Base-by-base conservation (phyloP, 2,329 filamentous ascomycete species). In the Tolypocladium tropicale region DNA sequence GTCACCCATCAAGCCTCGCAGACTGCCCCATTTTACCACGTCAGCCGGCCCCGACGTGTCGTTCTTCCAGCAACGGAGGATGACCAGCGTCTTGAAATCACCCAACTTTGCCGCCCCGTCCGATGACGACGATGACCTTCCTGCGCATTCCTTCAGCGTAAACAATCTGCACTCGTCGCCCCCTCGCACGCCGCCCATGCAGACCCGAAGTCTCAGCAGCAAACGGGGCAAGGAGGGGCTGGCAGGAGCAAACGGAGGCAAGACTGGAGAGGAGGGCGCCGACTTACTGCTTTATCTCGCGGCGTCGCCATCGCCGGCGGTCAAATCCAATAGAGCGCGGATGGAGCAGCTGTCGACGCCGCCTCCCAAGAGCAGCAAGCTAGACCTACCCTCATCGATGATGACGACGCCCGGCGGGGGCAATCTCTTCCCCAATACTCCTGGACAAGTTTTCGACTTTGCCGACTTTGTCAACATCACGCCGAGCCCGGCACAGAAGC, bases 391-490 rank as follows among this genome's bases (percentile, higher is more conserved):
- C 25, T 95, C 84, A 56, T 95, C 86, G 30, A 90, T 93, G 82
- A 93, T 94, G 89, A 87, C 83, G n/a, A 94, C 90, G 12, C 89
- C 89, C 2, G 84, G 85, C 54, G 86, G 85, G 43, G 81, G 82
- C 59, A 87, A 84, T 65, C 71, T 86, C 51, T 83, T 85, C 65
- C 83, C 88, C 53, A 85, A 83, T 60, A 97, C 93, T 1, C 93
- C 93, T 0, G 86, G 86, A 18, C 88, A 92, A 67, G 75, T 72
- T 52, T 95, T 97, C 72, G 95, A 97, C 74, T 95, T 97, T 74
- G 84, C 91, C 54, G 94, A 99, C 68, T 99, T 96, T 72, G 87
- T 97, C 68, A 96, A 97, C 73, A 93, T 97, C 69, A 96, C 94
- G 7, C 94, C 94, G 0, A 96, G 90, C 67, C 94, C 94, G 23